Conservation (phyloP, 768 basidiomycete genomes). For the Leucosporidium creatinivorum region DNA sequence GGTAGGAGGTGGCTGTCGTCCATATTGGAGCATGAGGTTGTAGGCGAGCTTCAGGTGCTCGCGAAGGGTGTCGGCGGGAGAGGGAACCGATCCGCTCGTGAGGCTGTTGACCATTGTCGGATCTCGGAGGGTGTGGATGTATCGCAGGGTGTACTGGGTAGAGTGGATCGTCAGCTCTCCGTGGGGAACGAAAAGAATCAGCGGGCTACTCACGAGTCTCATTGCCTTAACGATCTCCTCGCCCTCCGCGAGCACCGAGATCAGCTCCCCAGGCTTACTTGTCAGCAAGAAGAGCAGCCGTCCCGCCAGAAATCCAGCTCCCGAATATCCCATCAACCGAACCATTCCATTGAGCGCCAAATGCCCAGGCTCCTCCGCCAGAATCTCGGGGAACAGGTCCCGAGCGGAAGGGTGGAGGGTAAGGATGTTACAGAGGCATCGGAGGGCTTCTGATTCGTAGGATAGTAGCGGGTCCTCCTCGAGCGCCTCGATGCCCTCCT, state of each 20-base stretch:
- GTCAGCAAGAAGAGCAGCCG: constrained; percentile 35
- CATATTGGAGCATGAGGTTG: constrained; percentile 36
- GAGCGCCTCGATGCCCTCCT: neutral
- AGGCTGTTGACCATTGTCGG: neutral
- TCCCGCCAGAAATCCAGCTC: constrained; percentile 31
- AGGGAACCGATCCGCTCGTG: constrained; percentile 7
- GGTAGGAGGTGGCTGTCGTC: constrained; percentile 5
- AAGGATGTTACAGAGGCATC: constrained; percentile 32
- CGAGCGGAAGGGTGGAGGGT: constrained; percentile 28
- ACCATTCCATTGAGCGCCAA: constrained; percentile 4
- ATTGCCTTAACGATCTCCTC: constrained; percentile 16
- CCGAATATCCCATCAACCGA: constrained; percentile 7
- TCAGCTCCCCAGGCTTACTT: constrained; percentile 24
- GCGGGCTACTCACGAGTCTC: constrained; percentile 12
- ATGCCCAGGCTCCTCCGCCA: constrained; percentile 10
- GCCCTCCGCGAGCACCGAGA: constrained; percentile 19
- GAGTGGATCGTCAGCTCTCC: too few species aligned
- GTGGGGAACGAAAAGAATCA: too few species aligned
- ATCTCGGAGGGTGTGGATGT: constrained; percentile 12
- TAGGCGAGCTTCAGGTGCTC: constrained; percentile 38
- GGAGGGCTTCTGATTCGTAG: constrained; percentile 20
- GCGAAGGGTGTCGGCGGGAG: constrained; percentile 20
- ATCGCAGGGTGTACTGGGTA: constrained; percentile 19
- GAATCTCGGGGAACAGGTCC: constrained; percentile 21
- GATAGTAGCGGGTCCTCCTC: neutral